phyloP scores from a whole-genome alignment of 345 rosid species.

The Sonneratia caseolaris region DNA sequence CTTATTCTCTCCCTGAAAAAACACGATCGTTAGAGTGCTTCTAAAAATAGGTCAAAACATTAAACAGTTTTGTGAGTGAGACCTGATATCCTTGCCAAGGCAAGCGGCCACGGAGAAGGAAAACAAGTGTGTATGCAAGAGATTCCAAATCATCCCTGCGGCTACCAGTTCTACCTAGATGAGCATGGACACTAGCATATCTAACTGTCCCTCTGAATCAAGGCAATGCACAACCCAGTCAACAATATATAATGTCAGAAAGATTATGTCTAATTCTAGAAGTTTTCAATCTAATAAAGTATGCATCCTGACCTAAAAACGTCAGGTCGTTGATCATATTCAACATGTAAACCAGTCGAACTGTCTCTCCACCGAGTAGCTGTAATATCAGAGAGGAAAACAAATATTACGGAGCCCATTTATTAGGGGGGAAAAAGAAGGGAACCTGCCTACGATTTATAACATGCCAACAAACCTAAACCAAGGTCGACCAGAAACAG shows the following conservation, averaged over 20 bases:
- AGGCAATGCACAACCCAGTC: background rate
- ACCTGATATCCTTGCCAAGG: constrained; percentile 99
- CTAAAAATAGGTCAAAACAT: constrained; percentile 1
- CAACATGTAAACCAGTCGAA: constrained; percentile 78
- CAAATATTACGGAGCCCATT: constrained; percentile 1
- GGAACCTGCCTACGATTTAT: background rate
- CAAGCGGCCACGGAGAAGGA: constrained; percentile 87
- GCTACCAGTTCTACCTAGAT: constrained; percentile 95
- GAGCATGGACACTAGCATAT: constrained; percentile 97
- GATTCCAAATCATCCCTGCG: constrained; percentile 95
- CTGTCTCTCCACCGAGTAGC: constrained; percentile 87
- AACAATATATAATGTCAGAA: background rate
- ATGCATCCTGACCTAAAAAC: constrained; percentile 59
- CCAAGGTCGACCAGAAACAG: constrained; percentile 93
- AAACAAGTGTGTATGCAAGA: constrained; percentile 96
- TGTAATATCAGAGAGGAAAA: constrained; percentile 21
- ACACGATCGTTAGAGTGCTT: constrained; percentile 10
- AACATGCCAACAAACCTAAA: constrained; percentile 40
- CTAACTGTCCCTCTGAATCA: constrained; percentile 83
- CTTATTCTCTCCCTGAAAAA: constrained; percentile 81
- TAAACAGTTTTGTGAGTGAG: constrained; percentile 4
- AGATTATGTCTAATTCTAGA: background rate
- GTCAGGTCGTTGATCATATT: constrained; percentile 98
- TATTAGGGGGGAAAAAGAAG: background rate
- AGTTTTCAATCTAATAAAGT: no score